A percentile compares a stretch with the other conserved stretches of the same genome.
Evolutionary conservation across 2,329 filamentous ascomycete species (phyloP).

Genomic region (Berkeleyomyces basicola): DNA sequence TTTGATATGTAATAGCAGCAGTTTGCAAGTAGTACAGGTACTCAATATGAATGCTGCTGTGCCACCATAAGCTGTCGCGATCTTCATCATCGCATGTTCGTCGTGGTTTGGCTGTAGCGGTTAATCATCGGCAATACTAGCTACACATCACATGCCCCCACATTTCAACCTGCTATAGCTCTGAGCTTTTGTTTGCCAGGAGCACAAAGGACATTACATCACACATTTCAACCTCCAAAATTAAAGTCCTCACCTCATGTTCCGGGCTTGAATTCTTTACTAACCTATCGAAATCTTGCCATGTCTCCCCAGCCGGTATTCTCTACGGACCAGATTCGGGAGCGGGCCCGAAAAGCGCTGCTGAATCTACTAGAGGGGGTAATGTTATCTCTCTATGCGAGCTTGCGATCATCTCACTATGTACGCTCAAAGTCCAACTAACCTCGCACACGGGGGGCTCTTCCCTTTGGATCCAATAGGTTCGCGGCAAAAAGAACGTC

Average conservation of each 20-base stretch:
- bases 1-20: too few relatives aligned
- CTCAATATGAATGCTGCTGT: too few relatives aligned
- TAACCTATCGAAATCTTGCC: conserved; percentile 18
- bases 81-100: not conserved
- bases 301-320: conserved; percentile 59
- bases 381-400: conserved; percentile 27
- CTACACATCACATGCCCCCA: not conserved
- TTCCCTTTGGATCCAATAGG: conserved; percentile 34
- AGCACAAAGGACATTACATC: not conserved
- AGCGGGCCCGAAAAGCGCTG: conserved; percentile 74
- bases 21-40: too few relatives aligned
- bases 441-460: not conserved
- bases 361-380: conserved; percentile 87
- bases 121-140: not conserved
- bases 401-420: conserved; percentile 3
- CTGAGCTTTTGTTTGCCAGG: not conserved
- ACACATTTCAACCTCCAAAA: not conserved
- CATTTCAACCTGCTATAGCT: not conserved
- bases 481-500: conserved; percentile 96
- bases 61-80: not conserved
- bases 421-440: not conserved
- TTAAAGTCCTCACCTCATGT: not conserved
- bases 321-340: conserved; percentile 58
- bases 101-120: not conserved
- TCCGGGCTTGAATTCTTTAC: not conserved